Percentiles rank a stretch among this genome's conserved stretches.
phyloP scores from a whole-genome alignment of 1,284 basidiomycete genomes.

The Leccinum subatratum region DNA sequence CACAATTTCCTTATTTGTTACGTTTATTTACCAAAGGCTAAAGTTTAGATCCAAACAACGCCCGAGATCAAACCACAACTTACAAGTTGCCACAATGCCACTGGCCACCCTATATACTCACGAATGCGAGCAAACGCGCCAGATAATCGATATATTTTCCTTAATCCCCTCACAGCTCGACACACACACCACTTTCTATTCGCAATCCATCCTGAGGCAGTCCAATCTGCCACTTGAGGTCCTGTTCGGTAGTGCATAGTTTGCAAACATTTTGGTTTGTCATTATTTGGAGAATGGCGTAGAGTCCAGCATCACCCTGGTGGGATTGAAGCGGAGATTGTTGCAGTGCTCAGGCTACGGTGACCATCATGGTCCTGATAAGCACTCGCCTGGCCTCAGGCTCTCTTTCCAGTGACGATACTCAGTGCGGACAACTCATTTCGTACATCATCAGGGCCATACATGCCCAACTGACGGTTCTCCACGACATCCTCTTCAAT shows the following conservation, averaged over 20 bases:
- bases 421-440: not conserved
- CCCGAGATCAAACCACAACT: not conserved
- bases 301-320: not conserved
- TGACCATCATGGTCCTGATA: not conserved
- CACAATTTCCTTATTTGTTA: constrained; percentile 11
- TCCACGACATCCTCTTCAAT: not conserved
- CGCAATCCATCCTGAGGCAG: not conserved
- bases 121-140: constrained; percentile 2
- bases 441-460: not conserved
- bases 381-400: not conserved
- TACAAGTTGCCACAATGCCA: constrained; percentile 1
- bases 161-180: not conserved
- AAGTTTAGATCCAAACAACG: constrained; percentile 31
- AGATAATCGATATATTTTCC: not conserved
- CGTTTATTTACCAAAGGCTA: constrained; percentile 23
- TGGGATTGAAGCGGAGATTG: not conserved
- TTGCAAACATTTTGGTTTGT: too few relatives aligned
- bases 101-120: not conserved
- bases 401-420: not conserved
- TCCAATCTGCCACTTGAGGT: not conserved
- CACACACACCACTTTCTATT: not conserved
- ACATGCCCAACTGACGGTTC: not conserved
- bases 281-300: not conserved
- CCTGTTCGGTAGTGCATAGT: too few relatives aligned
- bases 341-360: not conserved